Conservation (phyloP, 1,139 yeast genomes). For the Yamadazyma blattariae region DNA sequence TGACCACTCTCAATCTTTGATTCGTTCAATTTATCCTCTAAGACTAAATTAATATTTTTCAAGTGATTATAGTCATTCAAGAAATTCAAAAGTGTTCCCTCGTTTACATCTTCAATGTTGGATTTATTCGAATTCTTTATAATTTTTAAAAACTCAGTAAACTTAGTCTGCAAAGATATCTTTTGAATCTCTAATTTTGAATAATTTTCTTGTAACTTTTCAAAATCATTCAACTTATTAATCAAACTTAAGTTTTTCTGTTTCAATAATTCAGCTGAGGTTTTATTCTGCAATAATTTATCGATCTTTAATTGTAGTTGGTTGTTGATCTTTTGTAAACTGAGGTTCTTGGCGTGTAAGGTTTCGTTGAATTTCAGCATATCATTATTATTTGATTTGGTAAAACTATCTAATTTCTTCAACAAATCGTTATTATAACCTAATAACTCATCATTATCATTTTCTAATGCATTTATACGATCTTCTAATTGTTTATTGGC, state of each 20-base stretch:
- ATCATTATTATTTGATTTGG: constrained; percentile 10
- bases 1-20: constrained; percentile 19
- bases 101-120: constrained; percentile 18
- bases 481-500: constrained; percentile 29
- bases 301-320: constrained; percentile 28
- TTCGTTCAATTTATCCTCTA: constrained; percentile 36
- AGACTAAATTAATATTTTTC: constrained; percentile 36
- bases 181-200: constrained; percentile 54
- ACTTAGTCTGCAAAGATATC: constrained; percentile 42
- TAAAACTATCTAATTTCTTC: constrained; percentile 30
- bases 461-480: constrained; percentile 20
- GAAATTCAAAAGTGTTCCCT: constrained; percentile 24
- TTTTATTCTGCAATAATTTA: constrained; percentile 36
- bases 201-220: constrained; percentile 43
- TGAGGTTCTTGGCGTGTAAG: constrained; percentile 26
- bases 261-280: constrained; percentile 36
- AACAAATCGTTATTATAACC: constrained; percentile 48
- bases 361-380: constrained; percentile 20
- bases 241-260: constrained; percentile 34
- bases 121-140: constrained; percentile 18
- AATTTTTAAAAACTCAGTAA: constrained; percentile 32
- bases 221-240: constrained; percentile 39
- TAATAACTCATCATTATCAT: constrained; percentile 20
- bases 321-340: constrained; percentile 30
- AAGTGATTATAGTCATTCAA: constrained; percentile 31